Evolutionary conservation across 75 land plant species (phyloP).

Genomic region (Pseudotsuga menziesii): DNA sequence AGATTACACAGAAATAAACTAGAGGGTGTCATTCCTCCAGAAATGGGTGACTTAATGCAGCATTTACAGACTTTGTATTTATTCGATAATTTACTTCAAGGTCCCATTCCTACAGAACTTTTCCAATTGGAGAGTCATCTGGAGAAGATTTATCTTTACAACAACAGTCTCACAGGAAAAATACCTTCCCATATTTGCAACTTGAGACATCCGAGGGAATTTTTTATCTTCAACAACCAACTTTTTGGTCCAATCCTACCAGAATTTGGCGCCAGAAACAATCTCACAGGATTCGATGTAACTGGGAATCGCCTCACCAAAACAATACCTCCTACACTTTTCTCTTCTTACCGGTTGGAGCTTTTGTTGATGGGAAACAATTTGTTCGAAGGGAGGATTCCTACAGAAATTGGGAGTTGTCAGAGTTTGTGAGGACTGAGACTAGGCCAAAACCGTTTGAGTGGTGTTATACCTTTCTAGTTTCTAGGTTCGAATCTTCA

Average conservation of each 20-base stretch:
- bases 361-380: conserved; percentile 33
- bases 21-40: conserved; percentile 46
- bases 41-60: conserved; percentile 34
- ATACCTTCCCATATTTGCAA: conserved; percentile 44
- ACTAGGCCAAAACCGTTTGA: conserved; percentile 35
- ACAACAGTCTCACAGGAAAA: conserved; percentile 54
- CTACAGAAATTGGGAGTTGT: conserved; percentile 37
- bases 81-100: conserved; percentile 37
- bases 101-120: conserved; percentile 48
- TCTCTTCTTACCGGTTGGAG: conserved; percentile 22
- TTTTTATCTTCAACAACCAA: conserved; percentile 42
- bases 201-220: conserved; percentile 28
- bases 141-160: conserved; percentile 29
- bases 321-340: conserved; percentile 45
- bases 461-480: conserved; percentile 40
- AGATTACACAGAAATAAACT: conserved; percentile 35
- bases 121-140: conserved; percentile 29
- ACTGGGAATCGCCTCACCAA: conserved; percentile 52
- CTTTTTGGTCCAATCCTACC: conserved; percentile 63
- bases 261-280: conserved; percentile 40
- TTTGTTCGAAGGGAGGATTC: conserved; percentile 38
- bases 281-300: conserved; percentile 46
- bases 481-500: conserved; percentile 8
- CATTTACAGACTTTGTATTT: conserved; percentile 25
- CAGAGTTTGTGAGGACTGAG: conserved; percentile 32